Evolutionary conservation across 805 yeast species (phyloP), one percentile per base, ranked within the genome.

Genomic region (Suhomyces pyralidae): DNA sequence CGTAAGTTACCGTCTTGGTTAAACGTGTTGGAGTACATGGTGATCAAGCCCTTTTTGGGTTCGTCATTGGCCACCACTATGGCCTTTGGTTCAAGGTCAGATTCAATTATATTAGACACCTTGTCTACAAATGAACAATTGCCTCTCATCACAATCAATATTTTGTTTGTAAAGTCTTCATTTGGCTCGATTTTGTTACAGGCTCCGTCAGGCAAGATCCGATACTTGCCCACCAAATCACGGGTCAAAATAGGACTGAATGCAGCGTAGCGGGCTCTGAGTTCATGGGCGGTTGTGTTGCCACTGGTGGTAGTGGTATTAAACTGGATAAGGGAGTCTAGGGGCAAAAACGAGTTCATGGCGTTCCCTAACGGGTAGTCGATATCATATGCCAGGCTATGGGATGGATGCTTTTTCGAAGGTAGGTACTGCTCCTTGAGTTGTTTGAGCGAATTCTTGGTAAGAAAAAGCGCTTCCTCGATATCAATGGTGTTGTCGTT

Each of bases 1-100:
- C 57, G 60, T 38, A 79, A 64, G 22, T 46, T 15, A 15, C 61
- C 67, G 45, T 76, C 75, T 48, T 68, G 73, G 48, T 78, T 74
- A 53, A 73, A 80, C 24, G 69, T 69, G 38, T 71, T 65, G 2
- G 82, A 77, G 61, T 75, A 82, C 86, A 82, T 82, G 22, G 84
- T 81, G 22, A 82, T 71, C 50, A 81, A 68, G 6, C 82, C 79
- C 17, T 71, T 62, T 38, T 63, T 61, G 6, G 78, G 77, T 51
- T 70, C 77, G 59, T 81, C 76, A 61, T 83, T 84, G 30, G 84
- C 86, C 7, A 84, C 75, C n/a, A 84, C 66, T 9, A 83, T 80
- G 5, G 82, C 81, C 12, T 55, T 61, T 0, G 86, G 86, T 12
- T 34, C 45, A n/a, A 63, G 47, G 7, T 49, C 48, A 17, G 63